phyloP scores from a whole-genome alignment of 1,284 basidiomycete genomes.

The Ceratobasidium sp. region DNA sequence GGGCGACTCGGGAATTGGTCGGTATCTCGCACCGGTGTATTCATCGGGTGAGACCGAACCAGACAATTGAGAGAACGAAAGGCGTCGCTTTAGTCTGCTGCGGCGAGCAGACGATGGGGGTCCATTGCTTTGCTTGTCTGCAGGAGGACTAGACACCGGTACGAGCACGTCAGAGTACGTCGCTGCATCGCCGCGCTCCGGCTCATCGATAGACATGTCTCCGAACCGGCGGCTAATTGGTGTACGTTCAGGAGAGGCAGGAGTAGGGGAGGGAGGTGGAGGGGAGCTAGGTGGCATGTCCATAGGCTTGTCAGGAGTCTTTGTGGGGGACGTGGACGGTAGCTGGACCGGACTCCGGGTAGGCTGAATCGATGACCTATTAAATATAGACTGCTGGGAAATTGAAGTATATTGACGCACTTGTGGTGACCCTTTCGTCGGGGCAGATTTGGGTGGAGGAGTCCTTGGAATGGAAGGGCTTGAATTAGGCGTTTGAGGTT shows the following conservation, averaged over 20 bases:
- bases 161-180: conserved; percentile 8
- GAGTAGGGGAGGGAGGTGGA: conserved; percentile 11
- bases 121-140: neutral
- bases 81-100: conserved; percentile 9
- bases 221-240: neutral
- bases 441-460: neutral
- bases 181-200: neutral
- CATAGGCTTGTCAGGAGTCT: neutral
- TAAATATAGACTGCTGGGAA: neutral
- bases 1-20: conserved; percentile 27
- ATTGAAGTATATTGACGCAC: neutral
- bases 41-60: conserved; percentile 21
- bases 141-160: conserved; percentile 27
- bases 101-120: conserved; percentile 10
- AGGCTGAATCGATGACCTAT: neutral
- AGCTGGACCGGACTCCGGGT: neutral
- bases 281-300: conserved; percentile 34
- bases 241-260: neutral
- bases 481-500: conserved; percentile 19
- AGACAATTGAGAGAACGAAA: conserved; percentile 9
- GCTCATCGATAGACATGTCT: conserved; percentile 23
- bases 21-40: conserved; percentile 11
- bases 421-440: neutral
- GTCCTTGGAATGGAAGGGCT: neutral
- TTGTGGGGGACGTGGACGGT: neutral